Base-by-base conservation (phyloP, 2,329 filamentous ascomycete species). In the Rosellinia necatrix region DNA sequence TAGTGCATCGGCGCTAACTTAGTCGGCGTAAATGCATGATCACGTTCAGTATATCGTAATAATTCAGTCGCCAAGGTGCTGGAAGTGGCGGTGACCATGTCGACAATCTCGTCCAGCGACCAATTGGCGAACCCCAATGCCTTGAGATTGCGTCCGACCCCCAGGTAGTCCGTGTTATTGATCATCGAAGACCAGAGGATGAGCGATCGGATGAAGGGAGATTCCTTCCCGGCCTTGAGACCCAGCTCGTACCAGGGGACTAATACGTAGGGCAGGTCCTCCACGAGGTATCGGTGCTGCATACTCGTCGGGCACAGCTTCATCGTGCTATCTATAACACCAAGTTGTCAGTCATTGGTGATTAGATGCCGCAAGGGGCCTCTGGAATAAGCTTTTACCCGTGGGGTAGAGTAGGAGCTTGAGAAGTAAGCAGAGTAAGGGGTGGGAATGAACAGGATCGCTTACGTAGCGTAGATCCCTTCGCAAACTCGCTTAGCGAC, bases 221-320 rank as follows among this genome's bases (percentile, higher is more conserved):
- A 56, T 10, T 57, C 22, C 35, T 44, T 47, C n/a, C 59, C 56
- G 25, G 56, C 56, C 22, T 59, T 56, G 1, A 43, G 27, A n/a
- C 57, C 57, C 15, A 62, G 30, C 27, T 60, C 59, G 30, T 58
- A 57, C 57, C 60, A 62, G 17, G 53, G 54, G n/a, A 62, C 60
- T 9, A 62, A 46, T 7, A 61, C 44, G 27, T 57, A 56, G 12
- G 59, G 59, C 32, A 61, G 9, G 38, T 61, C 59, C 37, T 61
- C 59, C 7, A 37, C 17, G 10, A 61, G 6, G 22, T 61, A 56
- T 9, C 59, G 41, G 22, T 61, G 52, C 6, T 54, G 38, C 52
- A 59, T 56, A 34, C 24, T 56, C 2, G 56, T 49, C 13, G 59
- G 59, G n/a, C 53, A 58, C 25, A 56, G 25, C 46, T 57, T 61